A percentile compares a stretch with the other conserved stretches of the same genome.
phyloP scores from a whole-genome alignment of 768 basidiomycete genomes.

The Hypsizygus marmoreus region DNA sequence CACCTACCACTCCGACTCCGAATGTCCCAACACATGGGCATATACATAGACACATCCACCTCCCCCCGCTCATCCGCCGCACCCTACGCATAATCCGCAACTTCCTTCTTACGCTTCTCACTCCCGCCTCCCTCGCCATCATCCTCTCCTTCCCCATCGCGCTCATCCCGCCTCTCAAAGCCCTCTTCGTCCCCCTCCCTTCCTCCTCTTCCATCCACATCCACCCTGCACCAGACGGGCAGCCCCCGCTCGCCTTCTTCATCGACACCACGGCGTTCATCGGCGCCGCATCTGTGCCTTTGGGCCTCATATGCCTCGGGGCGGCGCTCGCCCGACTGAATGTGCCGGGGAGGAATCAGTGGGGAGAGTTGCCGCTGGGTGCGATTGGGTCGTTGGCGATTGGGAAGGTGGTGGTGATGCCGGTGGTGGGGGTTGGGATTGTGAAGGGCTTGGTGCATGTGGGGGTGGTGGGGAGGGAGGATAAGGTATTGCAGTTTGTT shows the following conservation, averaged over 20 bases:
- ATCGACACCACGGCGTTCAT: constrained; percentile 52
- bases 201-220: constrained; percentile 29
- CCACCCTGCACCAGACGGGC: constrained; percentile 54
- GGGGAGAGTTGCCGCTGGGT: constrained; percentile 46
- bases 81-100: constrained; percentile 1
- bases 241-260: constrained; percentile 56
- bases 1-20: too few species aligned
- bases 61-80: background rate
- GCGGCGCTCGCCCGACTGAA: constrained; percentile 57
- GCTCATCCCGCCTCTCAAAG: constrained; percentile 51
- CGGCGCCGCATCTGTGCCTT: constrained; percentile 54
- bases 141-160: constrained; percentile 49
- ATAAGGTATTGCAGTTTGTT: constrained; percentile 65
- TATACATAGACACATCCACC: too few species aligned
- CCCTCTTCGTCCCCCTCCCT: constrained; percentile 46
- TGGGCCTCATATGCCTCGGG: constrained; percentile 57
- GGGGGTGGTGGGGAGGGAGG: constrained; percentile 48
- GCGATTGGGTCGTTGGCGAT: constrained; percentile 56
- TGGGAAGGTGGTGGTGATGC: constrained; percentile 56
- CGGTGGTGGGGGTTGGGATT: constrained; percentile 62
- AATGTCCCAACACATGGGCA: too few species aligned
- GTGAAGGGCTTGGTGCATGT: constrained; percentile 47
- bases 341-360: constrained; percentile 48
- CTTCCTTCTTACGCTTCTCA: constrained; percentile 34
- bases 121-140: constrained; percentile 49